Conservation (phyloP, 768 basidiomycete genomes). For the Crucibulum laeve region DNA sequence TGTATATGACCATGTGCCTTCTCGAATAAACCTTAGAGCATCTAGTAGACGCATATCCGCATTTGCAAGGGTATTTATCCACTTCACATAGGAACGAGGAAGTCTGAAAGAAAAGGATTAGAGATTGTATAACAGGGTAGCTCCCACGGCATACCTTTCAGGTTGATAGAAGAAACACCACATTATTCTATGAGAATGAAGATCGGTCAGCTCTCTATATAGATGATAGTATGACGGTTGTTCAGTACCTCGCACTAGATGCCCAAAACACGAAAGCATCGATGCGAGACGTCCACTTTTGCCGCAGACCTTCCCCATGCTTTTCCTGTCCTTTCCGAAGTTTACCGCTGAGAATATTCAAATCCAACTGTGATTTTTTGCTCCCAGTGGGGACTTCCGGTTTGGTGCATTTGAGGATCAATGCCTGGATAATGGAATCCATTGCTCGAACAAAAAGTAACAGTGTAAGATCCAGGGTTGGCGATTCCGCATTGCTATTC, state of each 20-base stretch:
- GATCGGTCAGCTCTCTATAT: neutral
- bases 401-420: constrained; percentile 29
- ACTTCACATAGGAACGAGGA: constrained; percentile 58
- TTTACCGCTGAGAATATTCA: constrained; percentile 13
- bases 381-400: neutral
- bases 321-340: constrained; percentile 23
- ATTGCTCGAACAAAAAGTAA: constrained; percentile 66
- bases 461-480: constrained; percentile 66
- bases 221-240: constrained; percentile 15
- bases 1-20: constrained; percentile 58
- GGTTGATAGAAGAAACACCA: constrained; percentile 87
- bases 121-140: neutral
- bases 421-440: constrained; percentile 53
- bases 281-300: constrained; percentile 37
- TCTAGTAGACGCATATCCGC: constrained; percentile 57
- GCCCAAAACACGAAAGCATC: constrained; percentile 77
- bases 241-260: constrained; percentile 71
- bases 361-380: constrained; percentile 10
- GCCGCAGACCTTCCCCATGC: constrained; percentile 16
- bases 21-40: constrained; percentile 48
- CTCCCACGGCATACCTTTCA: constrained; percentile 39
- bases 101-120: neutral
- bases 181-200: constrained; percentile 57
- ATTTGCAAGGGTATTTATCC: constrained; percentile 70
- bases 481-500: constrained; percentile 28